Conservation (phyloP, 495 filamentous ascomycete genomes). For the Aspergillus funiculosus region DNA sequence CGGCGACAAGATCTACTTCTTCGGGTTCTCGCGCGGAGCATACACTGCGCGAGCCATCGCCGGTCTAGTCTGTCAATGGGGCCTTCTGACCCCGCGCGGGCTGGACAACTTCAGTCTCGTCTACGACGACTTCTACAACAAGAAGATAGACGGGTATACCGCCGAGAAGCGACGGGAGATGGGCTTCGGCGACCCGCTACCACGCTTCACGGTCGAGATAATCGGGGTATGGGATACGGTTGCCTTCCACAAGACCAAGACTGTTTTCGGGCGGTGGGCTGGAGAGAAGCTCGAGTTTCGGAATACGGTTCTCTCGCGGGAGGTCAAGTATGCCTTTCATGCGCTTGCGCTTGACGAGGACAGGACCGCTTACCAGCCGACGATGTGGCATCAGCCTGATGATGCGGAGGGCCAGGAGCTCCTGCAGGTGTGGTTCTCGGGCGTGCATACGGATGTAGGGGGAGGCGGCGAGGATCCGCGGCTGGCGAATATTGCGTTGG, state of each 20-base stretch:
- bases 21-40: conserved; percentile 57
- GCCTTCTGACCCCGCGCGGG: conserved; percentile 37
- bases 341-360: conserved; percentile 54
- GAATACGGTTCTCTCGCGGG: conserved; percentile 27
- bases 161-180: conserved; percentile 17
- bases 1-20: conserved; percentile 54
- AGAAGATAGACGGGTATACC: conserved; percentile 22
- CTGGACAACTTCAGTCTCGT: conserved; percentile 42
- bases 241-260: conserved; percentile 36
- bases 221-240: conserved; percentile 60
- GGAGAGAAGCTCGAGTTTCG: conserved; percentile 27
- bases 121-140: conserved; percentile 44
- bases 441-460: conserved; percentile 48
- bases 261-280: conserved; percentile 15
- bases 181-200: conserved; percentile 16
- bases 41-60: conserved; percentile 54
- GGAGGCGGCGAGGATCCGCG: conserved; percentile 40
- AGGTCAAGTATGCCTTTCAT: conserved; percentile 55
- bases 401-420: conserved; percentile 21
- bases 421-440: conserved; percentile 54
- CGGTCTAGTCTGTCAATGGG: conserved; percentile 48
- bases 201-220: conserved; percentile 38
- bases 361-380: conserved; percentile 47
- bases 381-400: conserved; percentile 46
- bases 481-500: conserved; percentile 37